Conservation (phyloP, 2,329 filamentous ascomycete genomes). For the Alternaria alternata region DNA sequence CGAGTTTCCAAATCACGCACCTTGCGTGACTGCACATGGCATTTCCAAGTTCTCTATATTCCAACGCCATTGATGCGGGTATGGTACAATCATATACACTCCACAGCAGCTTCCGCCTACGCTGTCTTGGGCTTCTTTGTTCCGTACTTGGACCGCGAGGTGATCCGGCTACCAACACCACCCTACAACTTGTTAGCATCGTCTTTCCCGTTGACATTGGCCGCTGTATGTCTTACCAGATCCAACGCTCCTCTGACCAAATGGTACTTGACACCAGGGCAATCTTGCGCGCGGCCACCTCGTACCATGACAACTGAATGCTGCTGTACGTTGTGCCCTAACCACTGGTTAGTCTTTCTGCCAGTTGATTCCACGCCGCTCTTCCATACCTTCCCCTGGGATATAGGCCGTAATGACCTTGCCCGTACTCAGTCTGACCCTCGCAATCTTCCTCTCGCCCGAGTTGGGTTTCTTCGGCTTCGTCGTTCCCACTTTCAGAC, state of each 20-base stretch:
- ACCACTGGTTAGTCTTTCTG: slow-evolving; percentile 13
- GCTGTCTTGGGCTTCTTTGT: slow-evolving; percentile 92
- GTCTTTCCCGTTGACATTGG: neutral
- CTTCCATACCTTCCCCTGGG: slow-evolving; percentile 77
- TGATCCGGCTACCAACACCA: slow-evolving; percentile 84
- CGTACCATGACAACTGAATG: slow-evolving; percentile 97
- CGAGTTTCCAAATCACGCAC: neutral
- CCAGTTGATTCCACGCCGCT: slow-evolving; percentile 6
- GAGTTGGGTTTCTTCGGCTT: slow-evolving; percentile 99
- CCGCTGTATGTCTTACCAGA: slow-evolving; percentile 70
- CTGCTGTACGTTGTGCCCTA: slow-evolving; percentile 96
- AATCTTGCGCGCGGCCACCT: slow-evolving; percentile 93
- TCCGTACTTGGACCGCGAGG: slow-evolving; percentile 93
- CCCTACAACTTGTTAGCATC: slow-evolving; percentile 65
- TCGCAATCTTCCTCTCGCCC: slow-evolving; percentile 92
- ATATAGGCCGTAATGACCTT: slow-evolving; percentile 93
- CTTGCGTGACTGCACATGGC: neutral
- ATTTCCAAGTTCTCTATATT: slow-evolving; percentile 2
- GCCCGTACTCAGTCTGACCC: slow-evolving; percentile 86
- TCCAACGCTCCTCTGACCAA: slow-evolving; percentile 90
- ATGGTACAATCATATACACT: slow-evolving; percentile 37
- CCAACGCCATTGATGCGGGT: slow-evolving; percentile 38
- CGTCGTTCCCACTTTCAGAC: slow-evolving; percentile 89
- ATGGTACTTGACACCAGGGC: slow-evolving; percentile 96
- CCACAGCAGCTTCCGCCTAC: slow-evolving; percentile 17